Evolutionary conservation across 208 protist species (phyloP).

Genomic region (Trypanosoma caninum): DNA sequence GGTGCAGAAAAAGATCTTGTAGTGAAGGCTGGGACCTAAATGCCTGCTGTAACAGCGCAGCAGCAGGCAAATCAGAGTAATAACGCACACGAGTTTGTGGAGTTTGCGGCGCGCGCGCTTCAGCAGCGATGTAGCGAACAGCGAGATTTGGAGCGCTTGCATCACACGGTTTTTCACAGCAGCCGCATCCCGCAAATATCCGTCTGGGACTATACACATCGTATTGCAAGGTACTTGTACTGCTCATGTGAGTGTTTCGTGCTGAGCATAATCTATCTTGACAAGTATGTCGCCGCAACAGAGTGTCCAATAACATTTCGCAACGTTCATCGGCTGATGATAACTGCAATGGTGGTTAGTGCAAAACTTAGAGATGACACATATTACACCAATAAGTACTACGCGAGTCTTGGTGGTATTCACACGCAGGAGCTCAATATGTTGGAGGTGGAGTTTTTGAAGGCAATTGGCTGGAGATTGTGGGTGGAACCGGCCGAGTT

Average conservation of each 20-base stretch:
- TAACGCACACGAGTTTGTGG: constrained; percentile 40
- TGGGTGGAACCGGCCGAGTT: constrained; percentile 71
- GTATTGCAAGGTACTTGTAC: constrained; percentile 88
- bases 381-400: constrained; percentile 84
- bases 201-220: constrained; percentile 83
- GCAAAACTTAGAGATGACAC: constrained; percentile 82
- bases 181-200: constrained; percentile 76
- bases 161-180: constrained; percentile 67
- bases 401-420: constrained; percentile 77
- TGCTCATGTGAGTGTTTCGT: constrained; percentile 92
- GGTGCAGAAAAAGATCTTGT: no score
- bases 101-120: constrained; percentile 53
- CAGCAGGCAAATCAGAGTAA: neutral
- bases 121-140: constrained; percentile 61
- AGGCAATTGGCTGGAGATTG: constrained; percentile 77
- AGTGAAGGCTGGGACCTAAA: no score
- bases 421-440: constrained; percentile 53
- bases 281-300: constrained; percentile 70
- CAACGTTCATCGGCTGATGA: constrained; percentile 75
- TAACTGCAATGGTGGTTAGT: constrained; percentile 64
- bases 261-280: constrained; percentile 87
- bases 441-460: constrained; percentile 72
- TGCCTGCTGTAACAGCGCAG: neutral
- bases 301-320: constrained; percentile 52
- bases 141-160: constrained; percentile 10